Conservation (phyloP, 2,329 filamentous ascomycete genomes). For the Raffaelea arxii region DNA sequence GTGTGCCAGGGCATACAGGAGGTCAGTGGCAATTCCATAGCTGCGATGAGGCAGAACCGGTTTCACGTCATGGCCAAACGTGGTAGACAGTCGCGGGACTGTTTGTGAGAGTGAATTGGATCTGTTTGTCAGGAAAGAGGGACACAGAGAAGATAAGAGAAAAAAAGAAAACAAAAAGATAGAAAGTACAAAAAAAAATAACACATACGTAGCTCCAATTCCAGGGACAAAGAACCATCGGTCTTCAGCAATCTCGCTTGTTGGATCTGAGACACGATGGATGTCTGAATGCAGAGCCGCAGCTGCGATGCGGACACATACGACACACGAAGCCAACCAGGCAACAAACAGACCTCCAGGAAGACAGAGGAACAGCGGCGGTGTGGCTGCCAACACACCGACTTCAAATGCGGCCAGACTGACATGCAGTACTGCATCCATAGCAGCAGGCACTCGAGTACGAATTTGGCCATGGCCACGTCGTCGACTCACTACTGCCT, state of each 20-base stretch:
- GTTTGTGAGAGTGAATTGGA: conserved; percentile 21
- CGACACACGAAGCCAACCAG: conserved; percentile 17
- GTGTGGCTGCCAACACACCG: conserved; percentile 15
- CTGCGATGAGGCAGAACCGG: conserved; percentile 37
- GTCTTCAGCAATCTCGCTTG: too few relatives aligned
- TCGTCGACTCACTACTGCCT: not conserved
- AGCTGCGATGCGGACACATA: conserved; percentile 16
- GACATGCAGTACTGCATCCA: conserved; percentile 6
- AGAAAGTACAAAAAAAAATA: not conserved
- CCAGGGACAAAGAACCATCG: conserved; percentile 26
- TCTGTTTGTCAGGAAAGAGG: conserved; percentile 10
- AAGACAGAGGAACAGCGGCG: conserved; percentile 19
- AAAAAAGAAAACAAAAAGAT: not conserved
- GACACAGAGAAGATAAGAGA: not conserved
- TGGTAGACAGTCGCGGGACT: conserved; percentile 23
- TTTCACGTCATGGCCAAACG: conserved; percentile 31
- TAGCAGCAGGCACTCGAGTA: not conserved
- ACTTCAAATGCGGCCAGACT: conserved; percentile 14
- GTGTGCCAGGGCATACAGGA: conserved; percentile 27
- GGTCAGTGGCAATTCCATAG: conserved; percentile 43
- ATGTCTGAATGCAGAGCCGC: conserved; percentile 18
- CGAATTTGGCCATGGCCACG: not conserved
- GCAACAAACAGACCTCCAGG: conserved; percentile 20
- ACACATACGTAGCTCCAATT: conserved; percentile 21
- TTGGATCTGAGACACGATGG: too few relatives aligned